Evolutionary conservation across 768 basidiomycete genomes (phyloP).

Genomic region (Nidularia pulvinata): DNA sequence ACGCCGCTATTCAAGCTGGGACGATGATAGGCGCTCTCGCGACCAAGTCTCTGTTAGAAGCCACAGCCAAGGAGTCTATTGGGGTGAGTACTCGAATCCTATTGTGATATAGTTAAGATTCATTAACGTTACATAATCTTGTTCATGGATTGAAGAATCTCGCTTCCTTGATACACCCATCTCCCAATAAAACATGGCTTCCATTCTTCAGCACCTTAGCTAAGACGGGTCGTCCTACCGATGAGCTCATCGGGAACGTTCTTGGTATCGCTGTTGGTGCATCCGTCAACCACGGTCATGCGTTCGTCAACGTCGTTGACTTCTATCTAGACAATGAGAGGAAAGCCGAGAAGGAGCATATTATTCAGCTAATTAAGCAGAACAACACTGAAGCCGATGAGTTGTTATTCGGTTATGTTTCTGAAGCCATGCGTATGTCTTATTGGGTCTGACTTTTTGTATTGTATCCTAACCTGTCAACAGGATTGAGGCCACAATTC

Average conservation of each 20-base stretch:
- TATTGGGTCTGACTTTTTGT: neutral
- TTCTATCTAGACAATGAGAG: constrained; percentile 48
- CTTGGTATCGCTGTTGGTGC: neutral
- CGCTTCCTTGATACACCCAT: too few species aligned
- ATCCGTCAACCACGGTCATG: neutral
- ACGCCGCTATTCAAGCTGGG: neutral
- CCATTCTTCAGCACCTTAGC: neutral
- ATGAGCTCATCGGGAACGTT: neutral
- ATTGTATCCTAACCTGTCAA: neutral
- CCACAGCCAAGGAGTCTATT: neutral
- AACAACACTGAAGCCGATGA: constrained; percentile 27
- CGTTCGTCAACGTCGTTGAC: constrained; percentile 39
- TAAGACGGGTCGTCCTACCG: neutral
- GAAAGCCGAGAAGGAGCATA: constrained; percentile 33
- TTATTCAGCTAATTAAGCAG: constrained; percentile 29
- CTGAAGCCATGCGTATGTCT: constrained; percentile 50
- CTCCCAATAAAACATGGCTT: too few species aligned
- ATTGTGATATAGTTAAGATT: too few species aligned
- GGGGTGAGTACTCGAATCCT: too few species aligned
- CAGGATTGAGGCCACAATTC: constrained; percentile 38
- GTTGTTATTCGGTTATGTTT: constrained; percentile 44
- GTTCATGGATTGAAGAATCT: too few species aligned
- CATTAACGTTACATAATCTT: too few species aligned
- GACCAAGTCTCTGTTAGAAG: neutral
- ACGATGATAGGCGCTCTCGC: neutral